Conservation (phyloP, 75 land plant species). For the Picea sitchensis region DNA sequence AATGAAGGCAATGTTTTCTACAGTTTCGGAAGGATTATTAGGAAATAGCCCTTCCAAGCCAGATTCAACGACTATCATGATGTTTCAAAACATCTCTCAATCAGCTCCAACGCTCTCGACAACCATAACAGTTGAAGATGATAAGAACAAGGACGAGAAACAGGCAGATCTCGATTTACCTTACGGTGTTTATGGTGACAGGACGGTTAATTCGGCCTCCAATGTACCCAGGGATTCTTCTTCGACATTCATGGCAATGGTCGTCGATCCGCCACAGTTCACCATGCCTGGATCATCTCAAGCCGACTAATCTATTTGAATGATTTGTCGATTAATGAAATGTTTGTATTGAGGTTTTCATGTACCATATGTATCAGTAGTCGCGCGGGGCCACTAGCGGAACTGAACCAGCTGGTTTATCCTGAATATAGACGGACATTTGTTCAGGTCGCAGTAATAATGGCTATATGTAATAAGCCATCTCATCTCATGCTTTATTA, state of each 20-base stretch:
- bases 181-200: neutral
- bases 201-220: too few species aligned
- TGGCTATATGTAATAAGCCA: too few species aligned
- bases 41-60: neutral
- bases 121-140: neutral
- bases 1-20: too few species aligned
- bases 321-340: neutral
- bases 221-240: too few species aligned
- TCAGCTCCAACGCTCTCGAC: neutral
- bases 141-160: neutral
- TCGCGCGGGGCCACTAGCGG: neutral
- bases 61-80: neutral
- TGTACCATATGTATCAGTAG: neutral
- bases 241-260: neutral
- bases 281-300: too few species aligned
- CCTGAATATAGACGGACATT: too few species aligned
- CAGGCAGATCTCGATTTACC: neutral
- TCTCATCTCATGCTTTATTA: too few species aligned
- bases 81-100: neutral
- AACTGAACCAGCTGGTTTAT: too few species aligned
- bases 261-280: too few species aligned
- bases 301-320: too few species aligned
- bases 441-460: too few species aligned
- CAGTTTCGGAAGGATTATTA: neutral
- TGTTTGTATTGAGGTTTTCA: neutral